Conservation (phyloP, 176 grass and related monocot species). For the sorghum (Sorghum bicolor) region DNA sequence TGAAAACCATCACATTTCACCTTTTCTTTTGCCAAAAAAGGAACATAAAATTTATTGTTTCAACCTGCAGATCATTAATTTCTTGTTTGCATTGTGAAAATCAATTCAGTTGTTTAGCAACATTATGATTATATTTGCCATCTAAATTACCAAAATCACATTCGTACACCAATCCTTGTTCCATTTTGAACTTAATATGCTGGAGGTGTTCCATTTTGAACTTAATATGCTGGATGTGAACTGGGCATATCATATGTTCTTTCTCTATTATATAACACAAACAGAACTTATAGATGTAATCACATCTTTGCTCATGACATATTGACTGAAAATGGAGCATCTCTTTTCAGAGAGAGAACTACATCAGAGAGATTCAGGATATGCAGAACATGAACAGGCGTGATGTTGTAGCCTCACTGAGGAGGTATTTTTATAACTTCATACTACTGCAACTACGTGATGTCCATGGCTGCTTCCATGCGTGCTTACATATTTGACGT, state of each 20-base stretch:
- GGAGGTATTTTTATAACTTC: constrained; percentile 57
- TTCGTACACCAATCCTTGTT: not conserved
- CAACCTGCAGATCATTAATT: not conserved
- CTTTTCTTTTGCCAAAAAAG: not conserved
- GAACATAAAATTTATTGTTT: not conserved
- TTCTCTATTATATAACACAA: not conserved
- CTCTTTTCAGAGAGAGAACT: constrained; percentile 56
- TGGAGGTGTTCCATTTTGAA: not conserved
- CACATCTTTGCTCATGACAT: not conserved
- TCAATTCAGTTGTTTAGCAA: not conserved
- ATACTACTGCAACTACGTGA: not conserved
- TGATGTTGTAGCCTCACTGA: constrained; percentile 76
- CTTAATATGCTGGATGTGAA: not conserved
- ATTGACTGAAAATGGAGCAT: constrained; percentile 22
- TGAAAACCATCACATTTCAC: not conserved
- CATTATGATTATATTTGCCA: not conserved
- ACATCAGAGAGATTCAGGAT: constrained; percentile 67
- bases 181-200: not conserved
- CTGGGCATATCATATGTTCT: not conserved
- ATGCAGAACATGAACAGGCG: constrained; percentile 81
- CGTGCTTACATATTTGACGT: not conserved
- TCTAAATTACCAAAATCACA: not conserved
- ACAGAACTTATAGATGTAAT: not conserved
- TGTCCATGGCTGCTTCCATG: constrained; percentile 8
- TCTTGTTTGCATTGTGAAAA: not conserved